phyloP scores from a whole-genome alignment of 1,284 basidiomycete genomes.

The Earliella scabrosa region DNA sequence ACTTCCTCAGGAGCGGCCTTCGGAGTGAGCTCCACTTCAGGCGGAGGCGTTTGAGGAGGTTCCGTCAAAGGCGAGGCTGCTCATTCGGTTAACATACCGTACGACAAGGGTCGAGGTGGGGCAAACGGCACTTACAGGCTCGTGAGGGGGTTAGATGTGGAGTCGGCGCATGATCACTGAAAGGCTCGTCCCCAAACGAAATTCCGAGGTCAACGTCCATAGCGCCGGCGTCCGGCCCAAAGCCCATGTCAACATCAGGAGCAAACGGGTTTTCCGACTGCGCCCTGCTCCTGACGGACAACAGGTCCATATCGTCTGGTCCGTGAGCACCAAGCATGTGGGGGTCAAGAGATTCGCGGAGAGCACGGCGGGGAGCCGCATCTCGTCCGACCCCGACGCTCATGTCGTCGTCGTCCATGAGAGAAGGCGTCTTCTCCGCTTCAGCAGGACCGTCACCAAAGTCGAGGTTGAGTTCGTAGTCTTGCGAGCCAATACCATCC shows the following conservation, averaged over 20 bases:
- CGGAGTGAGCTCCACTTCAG: slow-evolving; percentile 52
- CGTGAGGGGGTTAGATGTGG: slow-evolving; percentile 65
- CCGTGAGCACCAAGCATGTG: slow-evolving; percentile 54
- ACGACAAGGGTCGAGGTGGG: too few relatives aligned
- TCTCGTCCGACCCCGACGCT: slow-evolving; percentile 81
- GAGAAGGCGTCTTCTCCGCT: slow-evolving; percentile 31
- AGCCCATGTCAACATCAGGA: slow-evolving; percentile 63
- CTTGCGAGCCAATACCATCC: slow-evolving; percentile 86
- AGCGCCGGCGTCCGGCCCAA: slow-evolving; percentile 51
- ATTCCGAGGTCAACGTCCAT: slow-evolving; percentile 75
- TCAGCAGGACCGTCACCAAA: slow-evolving; percentile 62
- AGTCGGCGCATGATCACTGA: slow-evolving; percentile 37
- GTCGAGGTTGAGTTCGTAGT: slow-evolving; percentile 76
- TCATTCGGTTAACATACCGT: slow-evolving; percentile 3
- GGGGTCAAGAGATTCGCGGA: slow-evolving; percentile 63
- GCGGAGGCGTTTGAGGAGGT: slow-evolving; percentile 71
- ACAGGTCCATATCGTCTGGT: slow-evolving; percentile 58
- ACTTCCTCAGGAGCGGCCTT: slow-evolving; percentile 45
- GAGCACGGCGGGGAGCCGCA: slow-evolving; percentile 49
- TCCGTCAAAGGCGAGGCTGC: slow-evolving; percentile 77
- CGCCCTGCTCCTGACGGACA: slow-evolving; percentile 65
- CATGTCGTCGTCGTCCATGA: slow-evolving; percentile 48
- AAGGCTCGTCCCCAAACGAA: slow-evolving; percentile 52
- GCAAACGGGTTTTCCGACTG: slow-evolving; percentile 68
- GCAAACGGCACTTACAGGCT: slow-evolving; percentile 56